These are phyloP conservation scores for Diaporthe ilicicola DNA, from an alignment of 2,329 filamentous ascomycete species.

Conservation along the genomic window DNA sequence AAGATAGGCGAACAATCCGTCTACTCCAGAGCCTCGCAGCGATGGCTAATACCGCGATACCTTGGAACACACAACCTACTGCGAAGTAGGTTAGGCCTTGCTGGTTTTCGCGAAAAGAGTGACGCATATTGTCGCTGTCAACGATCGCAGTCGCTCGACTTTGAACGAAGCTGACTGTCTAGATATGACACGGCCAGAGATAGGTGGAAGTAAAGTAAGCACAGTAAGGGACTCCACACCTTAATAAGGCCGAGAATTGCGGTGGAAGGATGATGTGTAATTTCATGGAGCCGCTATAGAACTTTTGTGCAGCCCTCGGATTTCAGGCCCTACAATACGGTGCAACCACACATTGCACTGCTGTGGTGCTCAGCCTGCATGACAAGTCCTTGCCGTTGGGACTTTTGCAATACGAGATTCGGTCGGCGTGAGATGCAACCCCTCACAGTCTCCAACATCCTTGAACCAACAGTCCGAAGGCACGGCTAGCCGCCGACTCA, in stretches of 20 bases:
- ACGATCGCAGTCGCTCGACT: constrained; percentile 4
- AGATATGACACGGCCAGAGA: constrained; percentile 1
- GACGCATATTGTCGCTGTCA: constrained; percentile 4
- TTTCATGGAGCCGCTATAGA: constrained; percentile 1
- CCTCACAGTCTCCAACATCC: neutral
- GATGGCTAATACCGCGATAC: neutral
- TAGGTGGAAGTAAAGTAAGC: neutral
- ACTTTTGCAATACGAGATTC: neutral
- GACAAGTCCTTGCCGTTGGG: neutral
- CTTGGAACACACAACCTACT: constrained; percentile 9
- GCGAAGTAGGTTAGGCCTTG: constrained; percentile 5
- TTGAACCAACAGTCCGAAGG: constrained; percentile 4
- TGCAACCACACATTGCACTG: constrained; percentile 3
- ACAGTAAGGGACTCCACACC: neutral
- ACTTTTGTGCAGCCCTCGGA: neutral
- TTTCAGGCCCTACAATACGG: neutral
- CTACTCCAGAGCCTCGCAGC: constrained; percentile 5
- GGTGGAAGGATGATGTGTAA: neutral
- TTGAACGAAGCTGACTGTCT: neutral
- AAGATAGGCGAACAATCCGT: neutral
- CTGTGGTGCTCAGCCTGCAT: neutral
- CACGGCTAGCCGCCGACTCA: neutral
- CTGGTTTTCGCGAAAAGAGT: neutral
- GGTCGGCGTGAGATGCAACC: neutral
- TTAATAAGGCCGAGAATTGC: constrained; percentile 3